Evolutionary conservation across 495 filamentous ascomycete genomes (phyloP), one percentile per base, ranked within the genome.

Genomic region (Trichoderma parareesei): DNA sequence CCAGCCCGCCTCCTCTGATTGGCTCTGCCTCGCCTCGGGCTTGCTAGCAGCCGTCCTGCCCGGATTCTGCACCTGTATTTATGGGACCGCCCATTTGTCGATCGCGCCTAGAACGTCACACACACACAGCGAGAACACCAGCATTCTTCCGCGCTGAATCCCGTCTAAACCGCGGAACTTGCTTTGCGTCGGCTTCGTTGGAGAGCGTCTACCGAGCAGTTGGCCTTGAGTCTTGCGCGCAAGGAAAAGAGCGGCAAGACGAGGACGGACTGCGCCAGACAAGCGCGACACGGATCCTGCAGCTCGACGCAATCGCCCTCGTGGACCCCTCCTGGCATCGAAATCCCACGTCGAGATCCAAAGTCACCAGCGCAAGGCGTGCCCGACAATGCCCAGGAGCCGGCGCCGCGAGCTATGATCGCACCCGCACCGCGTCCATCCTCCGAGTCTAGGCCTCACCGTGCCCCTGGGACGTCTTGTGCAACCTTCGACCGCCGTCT

Each of bases 61-160:
- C 20, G 46, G 16, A 27, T 49, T 49, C 11, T 41, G 40, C 27
- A 27, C 27, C 27, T 27, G 27, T 49, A 49, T 57, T 57, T 33
- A 57, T 35, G 53, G 53, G 53, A 57, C 53, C 6, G 11, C 53
- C 33, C 53, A 55, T 18, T 18, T 4, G 46, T 49, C 46, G 53
- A 57, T 57, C 53, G 53, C 53, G 27, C 33, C 53, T 57, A 57
- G 53, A 37, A 57, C 53, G 53, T 11, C 53, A 35, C 27, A 48
- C 44, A 48, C 53, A 35, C 53, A 57, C 53, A 57, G 14, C 27
- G 27, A 27, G 1, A 27, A 57, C 53, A 35, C 53, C 53, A 57
- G 53, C 53, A 16, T 27, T 57, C 49, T 35, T 57, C 33, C 8
- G 48, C 48, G 48, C 27, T 55, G 48, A 33, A 55, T 55, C 44